A percentile compares a stretch with the other conserved stretches of the same genome.
phyloP scores from a whole-genome alignment of 2,329 filamentous ascomycete genomes.

The Neoarthrinium moseri region DNA sequence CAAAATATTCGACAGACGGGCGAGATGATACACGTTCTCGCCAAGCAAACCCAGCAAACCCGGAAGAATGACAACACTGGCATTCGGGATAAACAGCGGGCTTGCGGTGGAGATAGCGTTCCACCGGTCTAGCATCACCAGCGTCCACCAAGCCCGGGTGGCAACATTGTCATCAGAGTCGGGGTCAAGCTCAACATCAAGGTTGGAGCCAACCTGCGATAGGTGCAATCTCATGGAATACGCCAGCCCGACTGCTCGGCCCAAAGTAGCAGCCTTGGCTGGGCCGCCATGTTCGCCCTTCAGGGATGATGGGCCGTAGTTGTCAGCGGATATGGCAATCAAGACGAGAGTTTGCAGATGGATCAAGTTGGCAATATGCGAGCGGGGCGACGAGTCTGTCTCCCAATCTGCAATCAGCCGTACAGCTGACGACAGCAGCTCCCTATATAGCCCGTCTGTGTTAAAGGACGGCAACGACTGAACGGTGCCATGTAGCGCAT shows the following conservation, averaged over 20 bases:
- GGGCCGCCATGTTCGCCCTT: conserved; percentile 42
- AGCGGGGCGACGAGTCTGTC: conserved; percentile 34
- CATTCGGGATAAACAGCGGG: conserved; percentile 61
- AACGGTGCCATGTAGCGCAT: conserved; percentile 60
- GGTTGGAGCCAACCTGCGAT: conserved; percentile 29
- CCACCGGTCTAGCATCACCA: conserved; percentile 72
- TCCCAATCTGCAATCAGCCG: conserved; percentile 54
- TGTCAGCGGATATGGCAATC: conserved; percentile 64
- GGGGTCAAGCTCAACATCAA: conserved; percentile 46
- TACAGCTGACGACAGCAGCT: conserved; percentile 38
- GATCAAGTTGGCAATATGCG: conserved; percentile 46
- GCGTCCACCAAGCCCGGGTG: conserved; percentile 68
- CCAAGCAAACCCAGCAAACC: conserved; percentile 62
- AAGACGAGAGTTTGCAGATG: conserved; percentile 68
- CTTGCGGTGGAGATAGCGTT: conserved; percentile 66
- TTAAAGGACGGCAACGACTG: conserved; percentile 45
- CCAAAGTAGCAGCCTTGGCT: conserved; percentile 56
- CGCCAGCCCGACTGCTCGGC: conserved; percentile 63
- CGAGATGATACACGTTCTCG: conserved; percentile 61
- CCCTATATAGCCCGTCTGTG: conserved; percentile 27
- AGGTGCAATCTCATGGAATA: conserved; percentile 63
- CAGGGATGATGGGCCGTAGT: conserved; percentile 43
- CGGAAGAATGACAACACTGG: conserved; percentile 57
- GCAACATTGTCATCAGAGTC: conserved; percentile 63
- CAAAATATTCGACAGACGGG: conserved; percentile 59